Base-by-base conservation (phyloP, 2,329 filamentous ascomycete genomes). In the Pyrenophora seminiperda region DNA sequence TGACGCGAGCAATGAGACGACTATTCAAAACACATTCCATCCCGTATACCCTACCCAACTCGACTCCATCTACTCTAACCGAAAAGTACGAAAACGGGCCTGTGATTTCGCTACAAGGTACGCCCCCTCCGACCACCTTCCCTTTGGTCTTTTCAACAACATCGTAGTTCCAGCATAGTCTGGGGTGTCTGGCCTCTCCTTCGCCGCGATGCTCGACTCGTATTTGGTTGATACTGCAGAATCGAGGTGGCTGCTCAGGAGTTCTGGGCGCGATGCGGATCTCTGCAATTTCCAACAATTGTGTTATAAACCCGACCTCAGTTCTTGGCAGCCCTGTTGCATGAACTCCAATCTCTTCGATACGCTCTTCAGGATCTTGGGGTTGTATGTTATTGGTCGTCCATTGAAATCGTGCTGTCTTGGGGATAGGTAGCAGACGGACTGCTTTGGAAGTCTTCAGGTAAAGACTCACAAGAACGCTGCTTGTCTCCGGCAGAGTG, bases 61-160 rank as follows among this genome's bases (percentile, higher is more conserved):
- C 5, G 3, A 59, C 3, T 3, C 58, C 68, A 33, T 66, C 51
- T 10, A 70, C 32, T 1, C 39, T 6, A 7, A 75, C 47, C 1
- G 27, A 2, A 32, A 75, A 75, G 34, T 73, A 57, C 1, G 70
- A 59, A 38, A 72, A 72, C 1, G 70, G 58, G 0, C 73, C 73
- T 3, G 71, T 75, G 2, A 67, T 36, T 0, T 48, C n/a, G 29
- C 72, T 75, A 40, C 59, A 65, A 2, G 70, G 70, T 7, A 70
- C 31, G 1, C 50, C 56, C 2, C 5, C 56, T 3, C 5, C 24
- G 13, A 34, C 4, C 1, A 40, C 9, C 18, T 10, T 42, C 2
- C 4, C 27, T 7, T 32, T 18, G 17, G 7, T 14, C 4, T 34
- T 15, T 9, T 19, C 36, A 14, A 33, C 15, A 15, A 34, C 38